These are phyloP conservation scores for Solanum gracilifrons DNA, from an alignment of 257 asterid genomes.

Conservation along the genomic window DNA sequence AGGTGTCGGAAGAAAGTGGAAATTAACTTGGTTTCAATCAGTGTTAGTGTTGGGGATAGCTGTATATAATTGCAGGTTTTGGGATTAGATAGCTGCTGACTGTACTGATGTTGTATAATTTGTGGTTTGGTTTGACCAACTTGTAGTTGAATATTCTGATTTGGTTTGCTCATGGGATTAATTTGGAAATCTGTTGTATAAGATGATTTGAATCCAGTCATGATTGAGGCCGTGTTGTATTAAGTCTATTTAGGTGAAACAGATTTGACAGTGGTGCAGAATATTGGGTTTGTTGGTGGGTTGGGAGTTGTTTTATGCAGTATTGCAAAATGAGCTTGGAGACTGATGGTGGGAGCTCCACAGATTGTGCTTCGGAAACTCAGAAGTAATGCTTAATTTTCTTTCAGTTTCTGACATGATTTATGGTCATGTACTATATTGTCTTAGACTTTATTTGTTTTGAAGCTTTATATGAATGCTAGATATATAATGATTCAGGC, in stretches of 20 bases:
- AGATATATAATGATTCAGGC: constrained; percentile 38
- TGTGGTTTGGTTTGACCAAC: background rate
- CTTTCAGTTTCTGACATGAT: constrained; percentile 1
- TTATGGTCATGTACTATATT: background rate
- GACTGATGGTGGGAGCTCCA: constrained; percentile 38
- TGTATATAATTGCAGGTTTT: background rate
- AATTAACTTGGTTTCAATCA: background rate
- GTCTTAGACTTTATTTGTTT: background rate
- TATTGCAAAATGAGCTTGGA: constrained; percentile 51
- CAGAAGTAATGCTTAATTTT: constrained; percentile 30
- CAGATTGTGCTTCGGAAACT: constrained; percentile 10
- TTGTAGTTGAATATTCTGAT: background rate
- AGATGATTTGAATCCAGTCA: background rate
- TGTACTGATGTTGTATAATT: background rate
- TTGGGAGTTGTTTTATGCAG: background rate
- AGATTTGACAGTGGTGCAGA: background rate
- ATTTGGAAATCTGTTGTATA: background rate
- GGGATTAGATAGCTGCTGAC: background rate
- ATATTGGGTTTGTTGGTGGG: background rate
- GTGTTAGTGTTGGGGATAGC: background rate
- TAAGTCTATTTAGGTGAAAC: background rate
- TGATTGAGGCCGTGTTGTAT: background rate
- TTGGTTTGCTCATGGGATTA: background rate
- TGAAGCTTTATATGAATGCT: constrained; percentile 1
- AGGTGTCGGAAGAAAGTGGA: background rate